phyloP scores from a whole-genome alignment of 768 basidiomycete genomes.

The Daedaleopsis nitida region DNA sequence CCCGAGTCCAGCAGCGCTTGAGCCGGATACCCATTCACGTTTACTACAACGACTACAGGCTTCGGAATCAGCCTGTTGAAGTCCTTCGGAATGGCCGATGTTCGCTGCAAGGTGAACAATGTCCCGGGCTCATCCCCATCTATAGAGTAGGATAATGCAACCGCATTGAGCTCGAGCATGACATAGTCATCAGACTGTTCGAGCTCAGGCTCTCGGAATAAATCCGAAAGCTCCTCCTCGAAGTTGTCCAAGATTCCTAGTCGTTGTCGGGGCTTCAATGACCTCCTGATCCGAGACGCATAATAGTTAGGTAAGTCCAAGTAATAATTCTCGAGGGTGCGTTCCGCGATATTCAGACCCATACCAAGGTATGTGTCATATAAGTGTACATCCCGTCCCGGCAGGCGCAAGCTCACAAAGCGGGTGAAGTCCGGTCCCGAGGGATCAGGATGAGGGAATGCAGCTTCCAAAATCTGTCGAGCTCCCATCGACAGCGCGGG shows the following conservation, averaged over 20 bases:
- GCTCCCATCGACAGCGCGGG: neutral
- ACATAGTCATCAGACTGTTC: neutral
- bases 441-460: neutral
- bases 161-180: neutral
- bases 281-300: neutral
- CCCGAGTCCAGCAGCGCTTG: constrained; percentile 41
- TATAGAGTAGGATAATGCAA: neutral
- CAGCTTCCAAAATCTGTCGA: neutral
- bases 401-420: neutral
- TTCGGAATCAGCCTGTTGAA: constrained; percentile 28
- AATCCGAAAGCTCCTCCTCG: neutral
- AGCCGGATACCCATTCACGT: constrained; percentile 36
- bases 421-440: neutral
- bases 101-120: constrained; percentile 15
- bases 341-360: neutral
- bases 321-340: neutral
- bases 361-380: neutral
- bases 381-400: neutral
- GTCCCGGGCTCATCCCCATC: neutral
- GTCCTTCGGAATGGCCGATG: constrained; percentile 13
- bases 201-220: neutral
- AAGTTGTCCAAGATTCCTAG: neutral
- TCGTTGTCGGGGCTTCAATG: too few species aligned
- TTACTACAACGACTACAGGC: constrained; percentile 34
- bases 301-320: neutral